phyloP scores from a whole-genome alignment of 352 stramenopile genomes.

The Globisporangium paroecandrum region DNA sequence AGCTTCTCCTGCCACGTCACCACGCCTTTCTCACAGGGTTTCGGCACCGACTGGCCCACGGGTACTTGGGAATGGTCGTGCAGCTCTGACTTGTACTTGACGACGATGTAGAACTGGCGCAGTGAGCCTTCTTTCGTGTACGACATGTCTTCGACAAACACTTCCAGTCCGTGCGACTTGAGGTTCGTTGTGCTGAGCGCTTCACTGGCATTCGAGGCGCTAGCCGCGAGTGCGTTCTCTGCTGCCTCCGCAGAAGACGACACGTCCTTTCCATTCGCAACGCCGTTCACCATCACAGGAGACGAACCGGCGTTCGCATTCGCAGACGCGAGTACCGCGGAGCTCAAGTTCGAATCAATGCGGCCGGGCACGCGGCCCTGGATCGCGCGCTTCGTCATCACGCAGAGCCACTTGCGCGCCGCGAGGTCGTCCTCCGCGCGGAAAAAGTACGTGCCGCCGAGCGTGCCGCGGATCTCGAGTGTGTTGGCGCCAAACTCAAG shows the following conservation, averaged over 20 bases:
- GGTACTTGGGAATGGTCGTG: conserved; percentile 72
- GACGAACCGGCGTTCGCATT: neutral
- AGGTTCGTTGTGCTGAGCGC: conserved; percentile 26
- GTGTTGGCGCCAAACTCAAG: conserved; percentile 76
- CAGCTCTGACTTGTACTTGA: conserved; percentile 83
- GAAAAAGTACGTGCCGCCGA: conserved; percentile 83
- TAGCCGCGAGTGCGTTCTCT: conserved; percentile 12
- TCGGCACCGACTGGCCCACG: conserved; percentile 73
- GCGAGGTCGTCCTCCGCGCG: conserved; percentile 74
- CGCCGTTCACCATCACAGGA: neutral
- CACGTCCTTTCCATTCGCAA: neutral
- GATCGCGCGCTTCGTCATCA: conserved; percentile 80
- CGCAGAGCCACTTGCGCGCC: conserved; percentile 73
- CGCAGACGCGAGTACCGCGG: conserved; percentile 23
- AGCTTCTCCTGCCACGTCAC: conserved; percentile 77
- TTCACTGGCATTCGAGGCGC: neutral
- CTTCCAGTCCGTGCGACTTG: conserved; percentile 64
- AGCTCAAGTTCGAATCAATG: conserved; percentile 53
- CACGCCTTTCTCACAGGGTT: conserved; percentile 55
- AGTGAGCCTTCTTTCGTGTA: conserved; percentile 70
- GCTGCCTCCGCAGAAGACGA: conserved; percentile 9
- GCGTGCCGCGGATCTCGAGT: conserved; percentile 66
- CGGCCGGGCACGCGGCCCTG: conserved; percentile 62
- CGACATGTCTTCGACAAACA: conserved; percentile 67
- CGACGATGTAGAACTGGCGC: conserved; percentile 81